Conservation (phyloP, 306 rosid genomes). For the Morella rubra region DNA sequence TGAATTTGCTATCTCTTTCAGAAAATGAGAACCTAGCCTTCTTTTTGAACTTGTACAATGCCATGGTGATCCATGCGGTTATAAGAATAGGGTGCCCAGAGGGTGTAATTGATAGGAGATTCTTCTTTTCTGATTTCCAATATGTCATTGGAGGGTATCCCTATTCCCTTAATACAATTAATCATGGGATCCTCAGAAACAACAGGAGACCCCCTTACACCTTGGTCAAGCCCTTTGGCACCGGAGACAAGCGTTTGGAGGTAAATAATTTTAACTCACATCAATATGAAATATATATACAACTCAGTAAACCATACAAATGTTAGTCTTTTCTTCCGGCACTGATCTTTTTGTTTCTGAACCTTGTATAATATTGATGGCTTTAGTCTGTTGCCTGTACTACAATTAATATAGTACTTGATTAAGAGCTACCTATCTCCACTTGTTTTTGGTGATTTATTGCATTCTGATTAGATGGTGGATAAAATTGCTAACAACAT, state of each 20-base stretch:
- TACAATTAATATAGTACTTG: background rate
- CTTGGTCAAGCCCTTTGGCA: constrained; percentile 62
- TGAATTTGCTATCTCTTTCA: constrained; percentile 61
- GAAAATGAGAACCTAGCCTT: constrained; percentile 71
- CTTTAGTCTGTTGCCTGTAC: too few species aligned
- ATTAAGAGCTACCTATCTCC: background rate
- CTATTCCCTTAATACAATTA: constrained; percentile 58
- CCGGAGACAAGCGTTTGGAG: constrained; percentile 69
- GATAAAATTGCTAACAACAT: constrained; percentile 23
- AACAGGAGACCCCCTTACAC: constrained; percentile 82
- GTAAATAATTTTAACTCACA: constrained; percentile 30
- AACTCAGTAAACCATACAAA: background rate
- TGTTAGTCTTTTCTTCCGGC: background rate
- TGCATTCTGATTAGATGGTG: background rate
- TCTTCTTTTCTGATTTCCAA: constrained; percentile 69
- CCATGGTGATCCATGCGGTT: constrained; percentile 88
- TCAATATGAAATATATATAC: background rate
- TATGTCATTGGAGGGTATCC: constrained; percentile 83
- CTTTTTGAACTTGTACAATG: constrained; percentile 90
- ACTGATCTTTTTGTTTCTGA: background rate
- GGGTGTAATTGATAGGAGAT: constrained; percentile 73
- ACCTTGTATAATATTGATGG: background rate
- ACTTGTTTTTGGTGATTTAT: background rate
- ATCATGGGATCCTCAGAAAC: constrained; percentile 81
- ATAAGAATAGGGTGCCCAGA: constrained; percentile 68